These are phyloP conservation scores for Psilocybe cubensis DNA, from an alignment of 768 basidiomycete genomes.

Conservation along the genomic window DNA sequence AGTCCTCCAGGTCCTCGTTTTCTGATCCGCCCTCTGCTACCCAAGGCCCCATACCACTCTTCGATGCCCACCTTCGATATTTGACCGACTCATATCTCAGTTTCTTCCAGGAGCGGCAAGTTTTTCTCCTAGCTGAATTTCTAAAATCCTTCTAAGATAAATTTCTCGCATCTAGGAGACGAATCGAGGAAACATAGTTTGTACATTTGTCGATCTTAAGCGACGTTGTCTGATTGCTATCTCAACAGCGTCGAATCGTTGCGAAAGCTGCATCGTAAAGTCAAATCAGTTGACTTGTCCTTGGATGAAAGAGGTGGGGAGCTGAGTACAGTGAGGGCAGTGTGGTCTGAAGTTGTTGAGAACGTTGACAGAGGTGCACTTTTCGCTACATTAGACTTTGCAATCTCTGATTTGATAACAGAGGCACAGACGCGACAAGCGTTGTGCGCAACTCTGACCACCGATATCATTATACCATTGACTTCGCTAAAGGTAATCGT, in stretches of 20 bases:
- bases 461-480: constrained; percentile 76
- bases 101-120: constrained; percentile 87
- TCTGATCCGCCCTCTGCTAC: constrained; percentile 34
- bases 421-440: constrained; percentile 86
- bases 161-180: constrained; percentile 51
- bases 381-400: neutral
- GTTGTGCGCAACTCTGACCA: constrained; percentile 68
- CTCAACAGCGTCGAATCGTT: constrained; percentile 71
- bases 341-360: constrained; percentile 86
- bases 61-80: constrained; percentile 71
- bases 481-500: constrained; percentile 61
- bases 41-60: constrained; percentile 67
- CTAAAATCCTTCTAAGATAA: constrained; percentile 8
- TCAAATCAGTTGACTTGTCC: constrained; percentile 67
- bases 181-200: constrained; percentile 87
- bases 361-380: constrained; percentile 76
- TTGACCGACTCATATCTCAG: constrained; percentile 76
- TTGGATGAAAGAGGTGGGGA: constrained; percentile 75
- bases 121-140: constrained; percentile 21
- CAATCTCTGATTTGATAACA: constrained; percentile 27
- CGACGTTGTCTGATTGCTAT: constrained; percentile 1
- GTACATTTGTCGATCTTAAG: constrained; percentile 25
- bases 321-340: constrained; percentile 63
- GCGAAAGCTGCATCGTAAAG: constrained; percentile 70
- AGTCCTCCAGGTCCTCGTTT: constrained; percentile 43